Evolutionary conservation across 495 filamentous ascomycete species (phyloP).

Genomic region (Hypoxylon intermedium): DNA sequence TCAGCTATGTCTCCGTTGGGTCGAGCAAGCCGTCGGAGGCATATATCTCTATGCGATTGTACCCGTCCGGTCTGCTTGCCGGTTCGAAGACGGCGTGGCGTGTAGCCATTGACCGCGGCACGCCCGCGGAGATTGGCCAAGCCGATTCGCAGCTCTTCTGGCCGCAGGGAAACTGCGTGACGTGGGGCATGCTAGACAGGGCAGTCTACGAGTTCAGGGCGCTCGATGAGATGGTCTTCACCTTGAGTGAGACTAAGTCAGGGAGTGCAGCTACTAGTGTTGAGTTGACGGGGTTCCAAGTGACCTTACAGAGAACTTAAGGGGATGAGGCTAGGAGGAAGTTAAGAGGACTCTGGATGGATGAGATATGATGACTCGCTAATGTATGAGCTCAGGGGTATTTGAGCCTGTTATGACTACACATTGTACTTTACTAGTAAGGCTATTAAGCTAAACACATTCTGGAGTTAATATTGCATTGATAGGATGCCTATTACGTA

Average conservation of each 20-base stretch:
- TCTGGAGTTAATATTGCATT: too few relatives aligned
- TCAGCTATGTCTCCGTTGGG: conserved; percentile 3
- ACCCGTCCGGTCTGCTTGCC: conserved; percentile 16
- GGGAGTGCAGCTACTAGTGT: conserved; percentile 9
- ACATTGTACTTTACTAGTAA: too few relatives aligned
- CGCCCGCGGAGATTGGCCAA: conserved; percentile 29
- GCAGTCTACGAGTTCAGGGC: conserved; percentile 16
- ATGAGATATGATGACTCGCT: neutral
- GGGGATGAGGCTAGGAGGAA: neutral
- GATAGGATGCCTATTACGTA: too few relatives aligned
- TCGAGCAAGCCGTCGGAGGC: neutral
- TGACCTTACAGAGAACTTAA: conserved; percentile 3
- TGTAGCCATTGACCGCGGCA: conserved; percentile 8
- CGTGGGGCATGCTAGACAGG: conserved; percentile 25
- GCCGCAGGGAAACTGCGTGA: conserved; percentile 51
- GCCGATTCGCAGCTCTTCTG: conserved; percentile 49
- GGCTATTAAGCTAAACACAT: too few relatives aligned
- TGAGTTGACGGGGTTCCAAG: conserved; percentile 13
- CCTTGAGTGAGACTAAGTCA: neutral
- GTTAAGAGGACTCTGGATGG: neutral
- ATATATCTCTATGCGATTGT: conserved; percentile 14
- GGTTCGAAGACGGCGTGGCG: conserved; percentile 21
- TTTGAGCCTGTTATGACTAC: too few relatives aligned
- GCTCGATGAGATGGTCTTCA: conserved; percentile 23
- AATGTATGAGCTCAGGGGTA: neutral